phyloP scores from a whole-genome alignment of 2,329 filamentous ascomycete species.

The Trichoderma endophyticum region DNA sequence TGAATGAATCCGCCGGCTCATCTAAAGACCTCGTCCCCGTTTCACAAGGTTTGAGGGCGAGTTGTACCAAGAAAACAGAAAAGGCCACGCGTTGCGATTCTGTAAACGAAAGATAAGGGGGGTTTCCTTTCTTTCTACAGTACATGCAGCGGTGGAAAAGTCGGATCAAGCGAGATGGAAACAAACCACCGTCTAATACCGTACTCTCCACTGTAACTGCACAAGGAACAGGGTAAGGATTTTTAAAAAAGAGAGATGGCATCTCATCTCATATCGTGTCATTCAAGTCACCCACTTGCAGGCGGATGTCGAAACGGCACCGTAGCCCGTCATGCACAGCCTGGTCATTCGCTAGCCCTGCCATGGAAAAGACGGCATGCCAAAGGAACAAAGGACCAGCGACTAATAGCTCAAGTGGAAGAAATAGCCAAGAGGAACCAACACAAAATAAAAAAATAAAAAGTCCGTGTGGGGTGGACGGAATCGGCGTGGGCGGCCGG shows the following conservation, averaged over 20 bases:
- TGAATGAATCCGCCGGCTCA: neutral
- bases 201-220: neutral
- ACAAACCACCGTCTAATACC: neutral
- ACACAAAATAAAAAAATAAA: neutral
- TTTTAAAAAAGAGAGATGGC: neutral
- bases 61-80: neutral
- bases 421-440: neutral
- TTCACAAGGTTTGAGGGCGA: neutral
- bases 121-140: neutral
- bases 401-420: neutral
- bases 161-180: slow-evolving; percentile 1
- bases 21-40: neutral
- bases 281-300: neutral
- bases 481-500: slow-evolving; percentile 10
- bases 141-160: neutral
- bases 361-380: slow-evolving; percentile 12
- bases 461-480: slow-evolving; percentile 1
- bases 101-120: neutral
- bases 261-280: neutral
- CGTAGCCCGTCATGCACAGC: neutral
- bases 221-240: neutral
- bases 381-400: neutral
- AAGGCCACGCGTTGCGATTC: neutral
- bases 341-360: neutral
- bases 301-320: neutral